These are phyloP conservation scores for Gnetum montanum DNA, from an alignment of 75 land plant species.

Conservation along the genomic window DNA sequence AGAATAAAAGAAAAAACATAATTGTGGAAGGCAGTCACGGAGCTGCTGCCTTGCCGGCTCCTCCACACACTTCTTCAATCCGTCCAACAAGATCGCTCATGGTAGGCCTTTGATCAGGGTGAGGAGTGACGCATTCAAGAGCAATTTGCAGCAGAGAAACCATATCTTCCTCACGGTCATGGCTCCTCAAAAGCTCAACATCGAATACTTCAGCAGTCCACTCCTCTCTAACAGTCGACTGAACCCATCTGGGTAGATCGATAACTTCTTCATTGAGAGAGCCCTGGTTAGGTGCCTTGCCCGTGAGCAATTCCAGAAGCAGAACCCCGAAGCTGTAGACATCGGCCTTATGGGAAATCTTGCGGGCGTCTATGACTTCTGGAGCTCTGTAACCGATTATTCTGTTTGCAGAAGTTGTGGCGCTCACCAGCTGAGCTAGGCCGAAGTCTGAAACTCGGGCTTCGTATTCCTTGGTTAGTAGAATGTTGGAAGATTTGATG, in stretches of 20 bases:
- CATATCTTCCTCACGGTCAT: constrained; percentile 71
- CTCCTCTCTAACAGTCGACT: constrained; percentile 64
- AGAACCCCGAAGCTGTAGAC: constrained; percentile 85
- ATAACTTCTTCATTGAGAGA: constrained; percentile 59
- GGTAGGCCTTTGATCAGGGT: constrained; percentile 58
- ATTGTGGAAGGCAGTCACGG: no score
- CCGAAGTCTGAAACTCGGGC: constrained; percentile 75
- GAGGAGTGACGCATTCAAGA: constrained; percentile 40
- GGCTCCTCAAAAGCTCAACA: constrained; percentile 59
- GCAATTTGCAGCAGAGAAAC: constrained; percentile 51
- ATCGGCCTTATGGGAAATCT: constrained; percentile 69
- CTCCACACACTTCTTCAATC: constrained; percentile 55
- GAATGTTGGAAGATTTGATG: constrained; percentile 80
- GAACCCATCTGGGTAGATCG: constrained; percentile 83
- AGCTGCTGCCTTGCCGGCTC: no score
- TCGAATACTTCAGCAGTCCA: constrained; percentile 85
- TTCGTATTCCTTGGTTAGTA: constrained; percentile 43
- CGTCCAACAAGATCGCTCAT: constrained; percentile 38
- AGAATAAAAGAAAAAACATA: no score
- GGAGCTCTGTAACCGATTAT: constrained; percentile 79
- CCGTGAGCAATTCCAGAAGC: constrained; percentile 67
- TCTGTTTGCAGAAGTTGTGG: constrained; percentile 32
- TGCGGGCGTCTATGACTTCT: constrained; percentile 67
- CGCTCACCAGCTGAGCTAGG: constrained; percentile 34
- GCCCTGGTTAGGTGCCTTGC: constrained; percentile 58